A percentile compares a stretch with the other conserved stretches of the same genome.
These are phyloP conservation scores for Musa schizocarpa DNA, from an alignment of 176 grass and related monocot species.

Conservation along the genomic window DNA sequence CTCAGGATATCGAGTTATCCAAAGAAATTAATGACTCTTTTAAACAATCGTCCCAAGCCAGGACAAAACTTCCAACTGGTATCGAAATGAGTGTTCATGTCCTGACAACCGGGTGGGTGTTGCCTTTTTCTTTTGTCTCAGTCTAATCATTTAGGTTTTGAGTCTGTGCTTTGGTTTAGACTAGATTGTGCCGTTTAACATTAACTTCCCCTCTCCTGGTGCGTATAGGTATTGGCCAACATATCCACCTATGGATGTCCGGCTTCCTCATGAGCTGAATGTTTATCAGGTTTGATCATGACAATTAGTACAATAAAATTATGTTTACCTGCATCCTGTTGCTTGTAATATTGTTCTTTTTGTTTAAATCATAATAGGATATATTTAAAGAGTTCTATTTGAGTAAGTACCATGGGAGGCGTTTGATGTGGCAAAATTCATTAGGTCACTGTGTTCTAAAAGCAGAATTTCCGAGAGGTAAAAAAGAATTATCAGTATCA, in stretches of 20 bases:
- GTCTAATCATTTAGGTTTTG: not conserved
- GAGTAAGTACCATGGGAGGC: slow-evolving; percentile 96
- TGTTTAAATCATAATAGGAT: slow-evolving; percentile 44
- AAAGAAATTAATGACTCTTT: slow-evolving; percentile 99
- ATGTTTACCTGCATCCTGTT: not conserved
- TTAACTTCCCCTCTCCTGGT: slow-evolving; percentile 16
- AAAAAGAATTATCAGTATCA: slow-evolving; percentile 99
- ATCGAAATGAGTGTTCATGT: slow-evolving; percentile 99
- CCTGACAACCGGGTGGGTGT: slow-evolving; percentile 77
- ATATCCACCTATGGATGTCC: slow-evolving; percentile 96
- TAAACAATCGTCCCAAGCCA: slow-evolving; percentile 95
- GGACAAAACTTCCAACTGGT: slow-evolving; percentile 91
- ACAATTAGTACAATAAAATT: not conserved
- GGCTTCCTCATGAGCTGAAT: slow-evolving; percentile 93
- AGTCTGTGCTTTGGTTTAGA: not conserved
- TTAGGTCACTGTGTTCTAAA: slow-evolving; percentile 97
- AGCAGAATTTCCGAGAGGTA: slow-evolving; percentile 92
- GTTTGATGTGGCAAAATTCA: slow-evolving; percentile 99
- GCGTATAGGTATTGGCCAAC: slow-evolving; percentile 92
- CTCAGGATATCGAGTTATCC: slow-evolving; percentile 87
- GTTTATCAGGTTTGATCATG: slow-evolving; percentile 79
- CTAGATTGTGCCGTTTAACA: not conserved
- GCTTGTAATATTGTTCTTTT: not conserved
- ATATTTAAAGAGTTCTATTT: slow-evolving; percentile 99
- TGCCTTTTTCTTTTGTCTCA: slow-evolving; percentile 17